Base-by-base conservation (phyloP, 345 rosid genomes). In the Ricinus communis region DNA sequence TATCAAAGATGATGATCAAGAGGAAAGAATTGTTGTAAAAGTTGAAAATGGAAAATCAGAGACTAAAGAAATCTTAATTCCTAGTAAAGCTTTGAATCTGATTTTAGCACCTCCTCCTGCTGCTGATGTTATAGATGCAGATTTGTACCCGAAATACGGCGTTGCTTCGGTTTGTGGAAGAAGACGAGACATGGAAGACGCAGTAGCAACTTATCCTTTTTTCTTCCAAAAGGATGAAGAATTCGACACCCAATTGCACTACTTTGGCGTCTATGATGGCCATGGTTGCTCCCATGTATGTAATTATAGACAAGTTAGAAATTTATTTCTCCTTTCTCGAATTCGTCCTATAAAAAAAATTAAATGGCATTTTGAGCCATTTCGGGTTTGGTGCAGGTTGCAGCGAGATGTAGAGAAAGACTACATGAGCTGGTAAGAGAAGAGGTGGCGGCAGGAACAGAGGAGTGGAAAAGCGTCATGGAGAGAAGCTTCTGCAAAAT, bases 101-200 rank as follows among this genome's bases (percentile, higher is more conserved):
- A 4, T 71, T n/a, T 31, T 40, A 3, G 64, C 22, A 4, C 70
- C 58, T 0, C 12, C 74, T 0, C 13, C 30, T 41, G 31, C 43
- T 7, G 8, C 64, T 13, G 22, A 30, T 18, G 4, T 5, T 0
- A 4, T 49, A 21, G 40, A 66, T 59, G n/a, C 6, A 2, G 57
- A 66, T 0, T 40, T 54, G 10, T 36, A 72, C 40, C 93, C 90
- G 2, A 88, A 83, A 75, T 91, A 76, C 77, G 98, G 98, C 28
- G 77, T 79, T 45, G 76, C 96, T 33, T 91, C 94, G 0, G 90
- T 89, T 3, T 89, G 97, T 61, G 98, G 98, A 8, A 79, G 96
- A 65, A 81, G 97, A 58, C 80, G 96, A 77, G 96, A 88, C 30
- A 93, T 93, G 97, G 98, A 93, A 67, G 98, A 93, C 66, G 84